Evolutionary conservation across 2,329 filamentous ascomycete species (phyloP), one percentile per base, ranked within the genome.

Genomic region (Lecanicillium sp.): DNA sequence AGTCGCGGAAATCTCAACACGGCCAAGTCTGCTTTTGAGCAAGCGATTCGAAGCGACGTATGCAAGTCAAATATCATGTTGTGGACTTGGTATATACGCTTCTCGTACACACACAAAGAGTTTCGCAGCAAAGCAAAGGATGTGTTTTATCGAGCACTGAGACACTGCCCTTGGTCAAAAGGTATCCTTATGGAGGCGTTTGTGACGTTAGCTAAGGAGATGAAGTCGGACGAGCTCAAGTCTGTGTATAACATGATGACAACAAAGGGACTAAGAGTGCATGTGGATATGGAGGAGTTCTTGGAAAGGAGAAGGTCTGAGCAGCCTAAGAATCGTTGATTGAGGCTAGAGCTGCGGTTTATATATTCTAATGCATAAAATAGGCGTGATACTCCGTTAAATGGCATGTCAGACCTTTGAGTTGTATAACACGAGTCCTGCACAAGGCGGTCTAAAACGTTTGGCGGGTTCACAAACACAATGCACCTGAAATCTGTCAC

Each of bases 171-270:
- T 0, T 68, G 68, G 60, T 64, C 62, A 5, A 74, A 71, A 53
- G 59, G 58, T 20, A 46, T 72, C 25, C 62, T 70, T 43, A 64
- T 78, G 62, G 65, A 73, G 51, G 71, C 64, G 1, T 76, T 77
- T 49, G 47, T 48, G 27, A 64, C 60, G n/a, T 46, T 72, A 20
- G 55, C 55, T 11, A 49, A 56, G 7, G 63, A 63, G 0, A 62
- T 76, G 62, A 61, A 66, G 37, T 61, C 62, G 15, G 55, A 57
- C 2, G 73, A 77, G 47, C 53, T 78, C 33, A 62, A 61, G 44
- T 64, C 64, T 1, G 65, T 74, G 11, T 69, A 68, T 41, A 57
- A 62, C 29, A 67, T 63, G 2, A 64, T 76, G 57, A 56, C 52
- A 14, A 57, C 62, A 4, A 75, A 71, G 54, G 70, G 71, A 0